Percentiles rank a stretch among this genome's conserved stretches.
Conservation (phyloP, 2,329 filamentous ascomycete genomes). For the Pseudopithomyces maydicus region DNA sequence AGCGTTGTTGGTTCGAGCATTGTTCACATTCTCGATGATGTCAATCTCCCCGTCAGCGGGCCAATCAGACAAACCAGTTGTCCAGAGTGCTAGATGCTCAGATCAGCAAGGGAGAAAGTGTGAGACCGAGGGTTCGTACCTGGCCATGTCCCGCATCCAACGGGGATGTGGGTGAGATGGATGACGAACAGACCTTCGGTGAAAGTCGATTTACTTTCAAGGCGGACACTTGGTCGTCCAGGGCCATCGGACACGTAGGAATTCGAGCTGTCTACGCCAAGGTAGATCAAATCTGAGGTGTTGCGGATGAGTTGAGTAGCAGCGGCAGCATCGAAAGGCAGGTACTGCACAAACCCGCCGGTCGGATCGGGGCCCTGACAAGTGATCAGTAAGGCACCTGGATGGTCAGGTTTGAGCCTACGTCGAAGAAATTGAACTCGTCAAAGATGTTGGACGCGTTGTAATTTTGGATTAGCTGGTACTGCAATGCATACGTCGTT, state of each 20-base stretch:
- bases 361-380: constrained; percentile 20
- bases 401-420: not conserved
- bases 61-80: constrained; percentile 37
- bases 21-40: constrained; percentile 51
- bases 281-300: constrained; percentile 34
- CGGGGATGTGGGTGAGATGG: constrained; percentile 55
- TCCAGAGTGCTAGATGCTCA: constrained; percentile 22
- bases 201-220: constrained; percentile 50
- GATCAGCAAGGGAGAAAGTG: not conserved
- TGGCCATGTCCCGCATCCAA: constrained; percentile 54
- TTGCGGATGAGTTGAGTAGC: constrained; percentile 42
- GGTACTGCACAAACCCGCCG: constrained; percentile 39
- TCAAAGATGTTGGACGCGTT: constrained; percentile 44
- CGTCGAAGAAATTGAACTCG: constrained; percentile 44
- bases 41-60: constrained; percentile 44
- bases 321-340: constrained; percentile 30
- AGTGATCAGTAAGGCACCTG: not conserved
- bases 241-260: constrained; percentile 25
- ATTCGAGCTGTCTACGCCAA: constrained; percentile 49
- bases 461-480: constrained; percentile 30
- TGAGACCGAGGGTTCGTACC: constrained; percentile 24
- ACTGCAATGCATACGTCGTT: constrained; percentile 14
- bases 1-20: constrained; percentile 41
- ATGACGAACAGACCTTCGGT: constrained; percentile 50
- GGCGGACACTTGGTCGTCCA: constrained; percentile 49